These are phyloP conservation scores for Pleurotus tuoliensis DNA, from an alignment of 768 basidiomycete genomes.

Conservation along the genomic window DNA sequence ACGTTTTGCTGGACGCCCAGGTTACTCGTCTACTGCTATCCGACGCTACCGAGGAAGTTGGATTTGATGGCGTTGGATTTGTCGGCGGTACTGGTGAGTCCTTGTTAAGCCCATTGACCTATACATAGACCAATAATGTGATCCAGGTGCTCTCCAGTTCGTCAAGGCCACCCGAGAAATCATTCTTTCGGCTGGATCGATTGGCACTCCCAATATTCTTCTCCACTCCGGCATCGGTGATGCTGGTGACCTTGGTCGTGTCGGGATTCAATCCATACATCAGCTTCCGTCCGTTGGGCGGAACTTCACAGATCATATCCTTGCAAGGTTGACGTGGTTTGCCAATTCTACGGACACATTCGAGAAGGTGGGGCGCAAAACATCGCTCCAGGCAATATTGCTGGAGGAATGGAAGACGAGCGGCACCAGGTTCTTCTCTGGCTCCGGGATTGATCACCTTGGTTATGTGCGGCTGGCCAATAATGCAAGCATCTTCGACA, in stretches of 20 bases:
- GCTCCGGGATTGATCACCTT: slow-evolving; percentile 13
- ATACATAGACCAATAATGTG: not conserved
- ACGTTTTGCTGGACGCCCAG: slow-evolving; percentile 27
- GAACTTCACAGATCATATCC: slow-evolving; percentile 30
- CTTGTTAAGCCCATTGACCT: not conserved
- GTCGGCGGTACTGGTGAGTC: not conserved
- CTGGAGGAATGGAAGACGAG: slow-evolving; percentile 24
- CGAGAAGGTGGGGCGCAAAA: slow-evolving; percentile 21
- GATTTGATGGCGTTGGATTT: not conserved
- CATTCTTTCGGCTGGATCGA: slow-evolving; percentile 30
- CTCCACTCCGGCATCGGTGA: slow-evolving; percentile 31
- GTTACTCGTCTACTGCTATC: slow-evolving; percentile 19
- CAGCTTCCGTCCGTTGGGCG: slow-evolving; percentile 31
- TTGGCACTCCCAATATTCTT: slow-evolving; percentile 27
- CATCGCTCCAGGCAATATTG: slow-evolving; percentile 16
- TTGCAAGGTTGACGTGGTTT: slow-evolving; percentile 13
- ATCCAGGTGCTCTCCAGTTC: not conserved
- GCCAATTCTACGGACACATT: slow-evolving; percentile 22
- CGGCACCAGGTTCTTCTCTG: slow-evolving; percentile 20
- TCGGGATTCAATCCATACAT: slow-evolving; percentile 29
- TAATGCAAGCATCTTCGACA: slow-evolving; percentile 13
- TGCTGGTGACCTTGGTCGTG: slow-evolving; percentile 9
- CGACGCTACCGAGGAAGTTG: not conserved
- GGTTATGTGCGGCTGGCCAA: slow-evolving; percentile 16
- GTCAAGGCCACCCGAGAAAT: slow-evolving; percentile 28